Percentiles rank a stretch among this genome's conserved stretches.
Conservation (phyloP, 768 basidiomycete genomes). For the Exsudoporus frostii region DNA sequence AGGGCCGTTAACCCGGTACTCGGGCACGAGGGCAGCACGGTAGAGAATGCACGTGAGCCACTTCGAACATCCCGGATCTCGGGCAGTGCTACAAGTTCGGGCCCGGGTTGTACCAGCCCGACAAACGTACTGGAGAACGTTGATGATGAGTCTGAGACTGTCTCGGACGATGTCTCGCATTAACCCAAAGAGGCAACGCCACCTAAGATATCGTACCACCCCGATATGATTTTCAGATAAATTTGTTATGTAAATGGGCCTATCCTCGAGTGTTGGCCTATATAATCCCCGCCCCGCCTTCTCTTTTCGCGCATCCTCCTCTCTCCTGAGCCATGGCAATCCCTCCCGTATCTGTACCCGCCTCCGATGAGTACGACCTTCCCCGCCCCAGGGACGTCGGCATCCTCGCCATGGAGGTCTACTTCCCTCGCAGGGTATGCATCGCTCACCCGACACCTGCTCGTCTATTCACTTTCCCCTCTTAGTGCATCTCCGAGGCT, state of each 20-base stretch:
- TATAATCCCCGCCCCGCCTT: constrained; percentile 20
- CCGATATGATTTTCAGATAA: constrained; percentile 16
- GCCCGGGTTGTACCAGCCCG: neutral
- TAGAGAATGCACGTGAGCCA: too few relatives aligned
- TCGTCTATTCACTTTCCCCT: constrained; percentile 6
- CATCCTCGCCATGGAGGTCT: constrained; percentile 89
- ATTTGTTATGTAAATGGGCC: constrained; percentile 26
- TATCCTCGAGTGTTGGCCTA: constrained; percentile 3
- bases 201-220: constrained; percentile 30
- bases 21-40: too few relatives aligned
- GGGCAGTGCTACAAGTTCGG: neutral
- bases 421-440: constrained; percentile 88
- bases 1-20: too few relatives aligned
- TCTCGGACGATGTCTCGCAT: constrained; percentile 4
- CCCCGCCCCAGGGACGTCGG: constrained; percentile 89
- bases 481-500: constrained; percentile 90
- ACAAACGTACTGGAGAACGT: neutral
- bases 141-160: neutral
- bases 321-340: constrained; percentile 23
- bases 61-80: neutral
- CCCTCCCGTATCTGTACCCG: constrained; percentile 8
- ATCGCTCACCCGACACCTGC: constrained; percentile 8
- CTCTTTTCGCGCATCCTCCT: neutral
- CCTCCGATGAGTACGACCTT: constrained; percentile 14
- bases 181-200: constrained; percentile 13